Evolutionary conservation across 768 basidiomycete genomes (phyloP).

Genomic region (Serpula lacrymans): DNA sequence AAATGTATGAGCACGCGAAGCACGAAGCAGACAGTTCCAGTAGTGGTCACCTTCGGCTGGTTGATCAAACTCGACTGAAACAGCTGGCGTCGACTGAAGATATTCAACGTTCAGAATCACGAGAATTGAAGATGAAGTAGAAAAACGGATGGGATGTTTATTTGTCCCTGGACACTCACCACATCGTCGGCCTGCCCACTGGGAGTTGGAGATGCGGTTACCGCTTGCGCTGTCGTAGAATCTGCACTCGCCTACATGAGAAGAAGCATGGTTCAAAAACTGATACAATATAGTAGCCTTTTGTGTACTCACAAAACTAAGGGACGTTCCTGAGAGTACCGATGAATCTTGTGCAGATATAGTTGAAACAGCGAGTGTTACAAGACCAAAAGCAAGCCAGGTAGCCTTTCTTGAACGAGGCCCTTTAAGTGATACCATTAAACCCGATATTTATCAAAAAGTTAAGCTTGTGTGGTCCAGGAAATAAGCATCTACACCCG

Average conservation of each 20-base stretch:
- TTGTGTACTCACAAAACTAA: background rate
- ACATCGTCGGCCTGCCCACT: background rate
- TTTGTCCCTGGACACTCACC: background rate
- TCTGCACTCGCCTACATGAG: background rate
- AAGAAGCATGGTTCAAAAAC: background rate
- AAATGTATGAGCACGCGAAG: constrained; percentile 3
- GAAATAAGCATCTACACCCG: too few species aligned
- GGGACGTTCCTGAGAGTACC: constrained; percentile 5
- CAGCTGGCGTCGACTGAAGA: constrained; percentile 11
- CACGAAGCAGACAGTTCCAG: constrained; percentile 1
- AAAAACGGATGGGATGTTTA: background rate
- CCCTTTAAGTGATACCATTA: too few species aligned
- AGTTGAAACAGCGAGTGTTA: constrained; percentile 45
- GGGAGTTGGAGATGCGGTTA: background rate
- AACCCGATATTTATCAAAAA: too few species aligned
- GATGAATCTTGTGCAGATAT: constrained; percentile 42
- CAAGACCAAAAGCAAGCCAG: constrained; percentile 61
- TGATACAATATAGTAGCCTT: background rate
- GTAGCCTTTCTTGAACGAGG: constrained; percentile 40
- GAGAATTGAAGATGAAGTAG: background rate
- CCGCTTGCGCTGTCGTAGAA: background rate
- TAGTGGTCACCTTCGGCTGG: constrained; percentile 56
- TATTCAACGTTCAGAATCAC: background rate
- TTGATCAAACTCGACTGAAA: constrained; percentile 34
- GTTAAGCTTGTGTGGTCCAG: too few species aligned